These are phyloP conservation scores for Anastatica hierochuntica DNA, from an alignment of 345 rosid genomes.

Conservation along the genomic window DNA sequence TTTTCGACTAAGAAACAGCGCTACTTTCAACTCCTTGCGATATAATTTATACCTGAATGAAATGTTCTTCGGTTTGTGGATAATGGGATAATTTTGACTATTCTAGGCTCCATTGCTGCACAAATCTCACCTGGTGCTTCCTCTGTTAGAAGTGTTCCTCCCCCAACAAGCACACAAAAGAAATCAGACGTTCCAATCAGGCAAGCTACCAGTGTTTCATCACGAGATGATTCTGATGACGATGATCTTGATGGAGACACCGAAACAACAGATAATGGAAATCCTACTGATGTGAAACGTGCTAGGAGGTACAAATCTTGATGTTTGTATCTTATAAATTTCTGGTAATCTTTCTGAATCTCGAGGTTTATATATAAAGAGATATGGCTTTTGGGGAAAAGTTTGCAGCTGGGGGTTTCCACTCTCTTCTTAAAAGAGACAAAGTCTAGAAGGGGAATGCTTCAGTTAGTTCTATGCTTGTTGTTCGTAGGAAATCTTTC, in stretches of 20 bases:
- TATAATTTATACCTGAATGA: neutral
- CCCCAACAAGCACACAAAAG: conserved; percentile 30
- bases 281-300: conserved; percentile 57
- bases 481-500: neutral
- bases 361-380: neutral
- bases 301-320: conserved; percentile 47
- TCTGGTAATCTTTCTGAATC: neutral
- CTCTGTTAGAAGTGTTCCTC: conserved; percentile 16
- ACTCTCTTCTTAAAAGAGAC: neutral
- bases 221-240: conserved; percentile 85
- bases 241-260: conserved; percentile 87
- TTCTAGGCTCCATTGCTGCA: conserved; percentile 20
- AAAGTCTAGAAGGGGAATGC: neutral
- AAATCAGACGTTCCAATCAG: conserved; percentile 40
- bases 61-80: neutral
- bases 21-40: neutral
- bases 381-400: neutral
- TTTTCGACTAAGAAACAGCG: too few relatives aligned
- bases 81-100: neutral
- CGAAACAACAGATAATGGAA: conserved; percentile 47
- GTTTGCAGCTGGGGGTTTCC: neutral
- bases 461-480: neutral
- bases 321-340: neutral
- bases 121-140: conserved; percentile 20
- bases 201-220: conserved; percentile 78